Evolutionary conservation across 352 stramenopile species (phyloP).

Genomic region (Phytophthora idaei): DNA sequence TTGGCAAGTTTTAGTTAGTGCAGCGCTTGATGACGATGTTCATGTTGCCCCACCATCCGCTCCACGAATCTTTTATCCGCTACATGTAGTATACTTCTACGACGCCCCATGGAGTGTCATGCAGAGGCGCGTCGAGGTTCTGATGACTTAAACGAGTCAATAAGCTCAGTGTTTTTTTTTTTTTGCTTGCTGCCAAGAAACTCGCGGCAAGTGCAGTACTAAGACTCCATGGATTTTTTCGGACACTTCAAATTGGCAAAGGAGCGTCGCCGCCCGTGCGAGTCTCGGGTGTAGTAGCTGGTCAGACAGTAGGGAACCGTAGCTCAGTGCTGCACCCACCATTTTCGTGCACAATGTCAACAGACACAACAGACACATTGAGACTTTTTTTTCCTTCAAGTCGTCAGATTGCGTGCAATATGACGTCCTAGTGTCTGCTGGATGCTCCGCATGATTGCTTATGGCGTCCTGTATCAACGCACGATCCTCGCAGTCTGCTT

Average conservation of each 20-base stretch:
- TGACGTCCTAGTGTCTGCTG: constrained; percentile 16
- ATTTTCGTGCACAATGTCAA: constrained; percentile 21
- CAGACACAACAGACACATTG: constrained; percentile 17
- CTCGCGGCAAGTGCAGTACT: neutral
- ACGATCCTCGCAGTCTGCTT: neutral
- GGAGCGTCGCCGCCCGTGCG: constrained; percentile 4
- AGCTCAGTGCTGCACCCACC: constrained; percentile 14
- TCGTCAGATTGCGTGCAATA: constrained; percentile 29
- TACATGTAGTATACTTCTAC: constrained; percentile 4
- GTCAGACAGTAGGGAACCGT: constrained; percentile 27
- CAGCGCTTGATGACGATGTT: neutral
- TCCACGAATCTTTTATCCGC: constrained; percentile 8
- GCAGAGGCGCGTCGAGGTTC: constrained; percentile 13
- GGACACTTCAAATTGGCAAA: constrained; percentile 11
- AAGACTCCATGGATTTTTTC: neutral
- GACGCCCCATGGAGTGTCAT: constrained; percentile 5
- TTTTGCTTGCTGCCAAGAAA: neutral
- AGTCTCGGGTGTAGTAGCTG: constrained; percentile 16
- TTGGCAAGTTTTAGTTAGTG: neutral
- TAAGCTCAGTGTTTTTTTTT: constrained; percentile 1
- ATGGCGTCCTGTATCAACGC: constrained; percentile 27
- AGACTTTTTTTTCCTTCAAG: neutral
- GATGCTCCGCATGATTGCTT: constrained; percentile 25
- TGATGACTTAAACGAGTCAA: constrained; percentile 5
- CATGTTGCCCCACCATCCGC: constrained; percentile 1